Evolutionary conservation across 225 moss, liverwort and hornwort genomes (phyloP), one percentile per base, ranked within the genome.

Genomic region (Asterella californica): DNA sequence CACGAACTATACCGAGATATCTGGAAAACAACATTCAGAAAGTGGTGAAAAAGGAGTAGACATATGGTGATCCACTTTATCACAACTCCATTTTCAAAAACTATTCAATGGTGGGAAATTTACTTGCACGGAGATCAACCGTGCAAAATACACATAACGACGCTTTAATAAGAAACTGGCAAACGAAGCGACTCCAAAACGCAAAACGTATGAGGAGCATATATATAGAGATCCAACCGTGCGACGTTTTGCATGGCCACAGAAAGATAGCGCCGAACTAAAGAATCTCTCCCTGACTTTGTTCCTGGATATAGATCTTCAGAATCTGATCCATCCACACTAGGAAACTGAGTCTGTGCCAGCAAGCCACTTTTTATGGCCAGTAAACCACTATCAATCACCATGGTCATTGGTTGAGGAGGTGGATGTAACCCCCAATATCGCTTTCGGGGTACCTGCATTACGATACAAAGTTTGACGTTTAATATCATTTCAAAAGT

Each of bases 351-450:
- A 52, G 87, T 77, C 65, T 84, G 84, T 47, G 72, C 78, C 69
- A 95, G 88, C 78, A 99, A 80, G 53, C 94, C 95, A 85, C 91
- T 95, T 84, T 91, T 95, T 70, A 93, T 91, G 47, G 90, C 91
- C 81, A 91, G 88, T 81, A 99, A 86, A n/a, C 93, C 95, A 88
- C 81, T 89, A 76, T 92, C 94, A 81, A 99, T 99, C 45, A 92
- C 93, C 82, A 85, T 84, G 62, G 77, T 54, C 83, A 99, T 83
- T 50, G 91, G 62, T 71, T 99, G 97, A 54, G 93, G 97, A 81
- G 97, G 97, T 29, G 95, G 95, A 90, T 99, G 97, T 80, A 99
- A 93, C 15, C 93, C 90, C 97, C 94, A 99, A 82, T 99, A 99
- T 67, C 97, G 86, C 79, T 95, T 95, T 25, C 94, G 89, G 24